Evolutionary conservation across 352 stramenopile genomes (phyloP), one percentile per base, ranked within the genome.

Genomic region (Pythium aristosporum): DNA sequence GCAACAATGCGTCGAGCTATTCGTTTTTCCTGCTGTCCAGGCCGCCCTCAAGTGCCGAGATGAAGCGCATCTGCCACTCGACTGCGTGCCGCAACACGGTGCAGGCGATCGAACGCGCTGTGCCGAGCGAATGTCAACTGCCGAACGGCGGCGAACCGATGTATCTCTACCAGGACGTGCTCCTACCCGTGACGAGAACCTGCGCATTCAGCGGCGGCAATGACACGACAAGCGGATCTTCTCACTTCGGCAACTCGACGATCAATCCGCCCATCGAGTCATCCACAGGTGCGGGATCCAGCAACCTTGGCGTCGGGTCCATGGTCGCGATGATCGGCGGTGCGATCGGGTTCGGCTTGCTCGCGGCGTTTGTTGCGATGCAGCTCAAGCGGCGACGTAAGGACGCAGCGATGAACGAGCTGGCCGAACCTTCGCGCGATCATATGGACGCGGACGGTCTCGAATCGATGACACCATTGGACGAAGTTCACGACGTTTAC

Each of bases 331-430:
- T 50, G 9, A 32, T 61, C 9, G 23, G 16, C 21, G 57, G 57
- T 9, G 57, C 48, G 57, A 57, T 65, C 48, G 32, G 43, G 48
- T 65, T 47, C 37, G 48, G 48, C 0, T 25, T 65, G 9, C 57
- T 65, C n/a, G 34, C 37, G 10, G 57, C 57, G 34, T 57, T 65
- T 28, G 46, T 57, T 21, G 6, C 37, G 1, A 37, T 25, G 8
- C 57, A 43, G 12, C 20, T 57, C 13, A 57, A 51, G 39, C 48
- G 48, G 0, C n/a, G 18, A 16, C 16, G n/a, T 5, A 5, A 25
- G 1, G 49, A 57, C 16, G 11, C 23, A 7, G 23, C 51, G 3
- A 15, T 28, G 6, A 18, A 36, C 11, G 21, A 32, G 25, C 25
- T 28, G 25, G 25, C 25, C 12, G 28, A 65, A 37, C 36, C 44